Percentiles rank a stretch among this genome's conserved stretches.
Evolutionary conservation across 2,329 filamentous ascomycete species (phyloP).

Genomic region (Cadophora luteo-olivacea): DNA sequence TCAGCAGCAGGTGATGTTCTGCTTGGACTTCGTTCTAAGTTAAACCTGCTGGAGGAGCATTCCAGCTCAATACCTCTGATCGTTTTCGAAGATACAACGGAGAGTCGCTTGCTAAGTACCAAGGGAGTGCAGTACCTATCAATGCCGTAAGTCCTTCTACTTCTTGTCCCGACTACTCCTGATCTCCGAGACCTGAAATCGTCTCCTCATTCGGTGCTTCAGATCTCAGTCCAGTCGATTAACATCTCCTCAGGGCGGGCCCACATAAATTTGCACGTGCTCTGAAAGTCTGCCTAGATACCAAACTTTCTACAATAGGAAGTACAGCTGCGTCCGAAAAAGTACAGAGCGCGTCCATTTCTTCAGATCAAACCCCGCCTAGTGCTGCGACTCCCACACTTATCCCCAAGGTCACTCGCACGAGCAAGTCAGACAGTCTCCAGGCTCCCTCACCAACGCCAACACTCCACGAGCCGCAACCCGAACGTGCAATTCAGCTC

Average conservation of each 20-base stretch:
- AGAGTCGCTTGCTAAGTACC: conserved; percentile 2
- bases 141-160: conserved; percentile 30
- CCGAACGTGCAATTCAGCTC: not conserved
- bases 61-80: conserved; percentile 28
- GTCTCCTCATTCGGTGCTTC: too few relatives aligned
- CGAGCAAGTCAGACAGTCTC: not conserved
- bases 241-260: conserved; percentile 26
- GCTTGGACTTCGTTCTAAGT: conserved; percentile 29
- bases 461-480: not conserved
- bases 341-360: not conserved
- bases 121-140: conserved; percentile 29
- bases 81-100: conserved; percentile 31
- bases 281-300: conserved; percentile 29
- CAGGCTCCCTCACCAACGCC: not conserved
- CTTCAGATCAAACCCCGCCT: not conserved
- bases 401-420: not conserved
- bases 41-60: conserved; percentile 10
- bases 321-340: not conserved
- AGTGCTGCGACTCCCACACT: not conserved
- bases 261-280: conserved; percentile 35
- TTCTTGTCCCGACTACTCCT: too few relatives aligned
- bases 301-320: not conserved
- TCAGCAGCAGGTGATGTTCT: conserved; percentile 25
- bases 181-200: too few relatives aligned
- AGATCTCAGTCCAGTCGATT: too few relatives aligned